Base-by-base conservation (phyloP, 805 yeast genomes). In the Saccharomycopsis fermentans region DNA sequence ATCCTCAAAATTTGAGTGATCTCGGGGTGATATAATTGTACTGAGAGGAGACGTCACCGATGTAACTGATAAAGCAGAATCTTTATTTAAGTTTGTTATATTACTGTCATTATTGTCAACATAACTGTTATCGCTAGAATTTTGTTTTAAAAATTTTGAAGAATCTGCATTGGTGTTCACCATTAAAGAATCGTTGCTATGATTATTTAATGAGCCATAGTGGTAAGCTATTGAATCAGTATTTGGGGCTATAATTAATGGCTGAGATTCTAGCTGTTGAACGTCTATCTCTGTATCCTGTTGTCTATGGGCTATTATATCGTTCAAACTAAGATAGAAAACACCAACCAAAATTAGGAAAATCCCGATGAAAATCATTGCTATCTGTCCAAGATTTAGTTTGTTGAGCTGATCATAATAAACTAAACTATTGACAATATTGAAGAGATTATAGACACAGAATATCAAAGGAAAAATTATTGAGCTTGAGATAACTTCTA, bases 401-500 rank as follows among this genome's bases (percentile, higher is more conserved):
- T 70, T 66, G 9, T 69, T 67, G 63, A 83, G 73, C 65, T 83
- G 88, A 52, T 77, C 70, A 59, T 78, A 79, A 65, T 82, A 78
- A 6, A 86, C 74, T 48, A 87, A 69, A 17, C 87, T 84, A 69
- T 88, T 88, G 62, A 81, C 73, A 37, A 84, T 79, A 63, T 86
- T 85, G 59, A 80, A 75, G 55, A 87, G 72, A 72, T 88, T 90
- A 74, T 86, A 90, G 52, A 88, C 81, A 70, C 94, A 85, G 69
- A 90, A 90, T 36, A 90, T 87, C 62, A 90, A 73, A 0, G 97
- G 97, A 67, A 90, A 90, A 35, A 90, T 74, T 17, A 89, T 78
- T 1, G 92, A 82, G 0, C 96, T 87, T 56, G 90, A 83, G 48
- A 84, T 78, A 59, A 77, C 77, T 54, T 82, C 77, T 58, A 90